Base-by-base conservation (phyloP, 495 filamentous ascomycete genomes). In the Talaromyces thailandensis region DNA sequence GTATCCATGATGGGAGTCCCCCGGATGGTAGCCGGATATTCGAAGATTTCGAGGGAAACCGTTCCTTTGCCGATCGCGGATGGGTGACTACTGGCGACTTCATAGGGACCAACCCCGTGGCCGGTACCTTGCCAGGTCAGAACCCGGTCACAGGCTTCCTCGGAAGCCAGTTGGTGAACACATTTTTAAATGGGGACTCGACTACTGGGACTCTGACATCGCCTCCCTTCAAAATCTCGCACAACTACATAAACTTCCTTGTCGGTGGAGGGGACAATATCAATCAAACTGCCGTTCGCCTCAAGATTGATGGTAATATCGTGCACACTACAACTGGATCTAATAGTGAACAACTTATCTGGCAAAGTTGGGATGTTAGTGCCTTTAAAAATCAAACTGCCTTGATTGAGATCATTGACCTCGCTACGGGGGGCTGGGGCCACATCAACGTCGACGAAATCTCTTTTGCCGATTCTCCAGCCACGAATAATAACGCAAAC, bases 401-500 rank as follows among this genome's bases (percentile, higher is more conserved):
- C 37, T 60, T 55, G 11, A 40, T 66, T 32, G 63, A 69, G 40
- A 65, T 64, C 32, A 55, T 69, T 26, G 65, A 65, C 56, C 45
- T 58, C 31, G 56, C 56, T 7, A 67, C 66, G 14, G 60, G 63
- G 2, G 62, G 50, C 23, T 68, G 66, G 66, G 66, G 66, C 16
- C 65, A 68, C 61, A 64, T 68, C 6, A 58, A 64, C 28, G 21
- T 60, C n/a, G 51, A 61, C 61, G 58, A 63, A 40, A 56, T 56
- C 53, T 56, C 53, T 32, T 56, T 56, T 56, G 23, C 53, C 53
- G n/a, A 56, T 25, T 32, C 53, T 4, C 23, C 8, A 0, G 53
- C 53, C 26, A 56, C 26, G 53, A 58, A 58, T 58, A n/a, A 58
- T 14, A 57, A 24, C 25, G 64, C 68, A 9, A 75, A 73, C 56